Evolutionary conservation across 2,329 filamentous ascomycete species (phyloP), one percentile per base, ranked within the genome.

Genomic region (Microascus cirrosus): DNA sequence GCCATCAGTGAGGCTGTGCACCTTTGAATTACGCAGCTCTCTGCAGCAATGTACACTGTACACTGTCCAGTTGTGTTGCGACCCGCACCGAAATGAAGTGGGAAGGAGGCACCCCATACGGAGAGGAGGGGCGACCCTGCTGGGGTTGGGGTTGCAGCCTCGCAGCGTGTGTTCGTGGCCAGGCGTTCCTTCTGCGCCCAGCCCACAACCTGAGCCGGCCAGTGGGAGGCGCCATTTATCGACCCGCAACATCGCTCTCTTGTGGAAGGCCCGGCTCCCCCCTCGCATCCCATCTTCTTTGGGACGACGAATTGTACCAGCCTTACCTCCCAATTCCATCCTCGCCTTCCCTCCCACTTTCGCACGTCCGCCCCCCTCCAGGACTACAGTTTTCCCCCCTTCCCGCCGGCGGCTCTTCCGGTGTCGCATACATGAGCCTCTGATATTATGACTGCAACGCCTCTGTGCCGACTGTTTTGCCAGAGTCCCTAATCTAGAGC

Each of bases 121-220:
- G 45, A 12, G 7, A 20, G 45, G 20, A 11, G 45, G 45, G 22
- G 45, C n/a, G 7, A 22, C n/a, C 45, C n/a, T n/a, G 39, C 15
- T 45, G 39, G 45, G 12, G 42, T 36, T 53, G 45, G 48, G 55
- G 55, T 57, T 57, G 32, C 55, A 57, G 55, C 55, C 55, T 57
- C 55, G 55, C 48, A 57, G 54, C 34, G n/a, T n/a, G 54, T 25
- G 45, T 50, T 50, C 45, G 45, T 50, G 45, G 45, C 20, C 45
- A 12, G 45, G n/a, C 42, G 20, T 28, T 39, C 55, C 45, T 34
- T 32, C 55, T n/a, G 18, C 32, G 51, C 51, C 51, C 51, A 28
- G 24, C 51, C 51, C 51, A 51, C 48, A 51, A 22, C 3, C n/a
- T 51, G 51, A 53, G n/a, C 51, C 51, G 15, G 22, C 22, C 45